Evolutionary conservation across 345 rosid species (phyloP).

Genomic region (Eutrema heterophyllum): DNA sequence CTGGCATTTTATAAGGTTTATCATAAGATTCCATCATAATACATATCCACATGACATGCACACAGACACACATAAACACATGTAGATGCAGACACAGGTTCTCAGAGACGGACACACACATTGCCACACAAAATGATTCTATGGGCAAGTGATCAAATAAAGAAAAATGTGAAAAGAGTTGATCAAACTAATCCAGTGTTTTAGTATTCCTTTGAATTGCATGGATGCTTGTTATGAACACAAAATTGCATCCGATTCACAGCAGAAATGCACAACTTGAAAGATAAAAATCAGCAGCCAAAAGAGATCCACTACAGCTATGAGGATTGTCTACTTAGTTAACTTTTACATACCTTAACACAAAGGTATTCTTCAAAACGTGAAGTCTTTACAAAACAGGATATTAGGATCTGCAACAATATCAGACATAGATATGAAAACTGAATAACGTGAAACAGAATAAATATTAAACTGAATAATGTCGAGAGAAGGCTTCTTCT

Average conservation of each 20-base stretch:
- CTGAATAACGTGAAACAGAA: background rate
- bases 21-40: constrained; percentile 5
- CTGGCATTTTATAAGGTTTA: background rate
- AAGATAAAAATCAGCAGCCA: background rate
- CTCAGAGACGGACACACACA: background rate
- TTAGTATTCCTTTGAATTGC: background rate
- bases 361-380: constrained; percentile 78
- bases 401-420: constrained; percentile 66
- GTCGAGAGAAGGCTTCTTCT: background rate
- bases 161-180: background rate
- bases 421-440: constrained; percentile 13
- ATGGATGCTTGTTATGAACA: background rate
- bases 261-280: background rate
- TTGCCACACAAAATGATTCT: background rate
- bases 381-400: constrained; percentile 92
- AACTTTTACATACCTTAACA: constrained; percentile 57
- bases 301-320: background rate
- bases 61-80: background rate
- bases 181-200: background rate
- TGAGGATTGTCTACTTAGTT: background rate
- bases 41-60: background rate
- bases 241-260: background rate
- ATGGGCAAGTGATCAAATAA: background rate
- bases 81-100: background rate
- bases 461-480: background rate